These are phyloP conservation scores for Neurospora sp. DNA, from an alignment of 495 filamentous ascomycete genomes.

Conservation along the genomic window DNA sequence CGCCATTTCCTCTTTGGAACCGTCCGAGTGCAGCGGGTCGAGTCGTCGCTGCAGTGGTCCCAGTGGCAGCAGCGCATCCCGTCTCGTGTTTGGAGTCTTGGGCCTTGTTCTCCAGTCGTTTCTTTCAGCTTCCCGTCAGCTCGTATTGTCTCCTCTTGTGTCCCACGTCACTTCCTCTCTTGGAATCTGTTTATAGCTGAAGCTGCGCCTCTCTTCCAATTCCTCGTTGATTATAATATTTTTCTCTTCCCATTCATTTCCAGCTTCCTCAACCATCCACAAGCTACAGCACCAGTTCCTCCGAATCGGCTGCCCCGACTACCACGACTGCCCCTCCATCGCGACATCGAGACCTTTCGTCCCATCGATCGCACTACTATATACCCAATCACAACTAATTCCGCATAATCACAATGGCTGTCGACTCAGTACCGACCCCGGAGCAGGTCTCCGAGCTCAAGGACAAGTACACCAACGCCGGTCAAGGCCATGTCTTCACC, in stretches of 20 bases:
- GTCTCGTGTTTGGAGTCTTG: not conserved
- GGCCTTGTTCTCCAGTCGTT: not conserved
- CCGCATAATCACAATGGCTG: not conserved
- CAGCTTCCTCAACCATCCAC: not conserved
- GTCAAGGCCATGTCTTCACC: constrained; percentile 82
- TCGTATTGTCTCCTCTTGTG: not conserved
- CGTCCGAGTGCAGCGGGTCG: not conserved
- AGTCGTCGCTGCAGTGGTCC: not conserved
- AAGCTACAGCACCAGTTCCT: not conserved
- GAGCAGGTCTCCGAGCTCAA: constrained; percentile 65
- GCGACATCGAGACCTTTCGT: not conserved
- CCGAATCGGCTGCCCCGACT: not conserved
- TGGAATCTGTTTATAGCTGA: not conserved
- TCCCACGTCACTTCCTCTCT: not conserved
- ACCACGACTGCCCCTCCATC: not conserved
- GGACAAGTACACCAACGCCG: constrained; percentile 65
- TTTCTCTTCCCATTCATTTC: not conserved
- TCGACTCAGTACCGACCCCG: constrained; percentile 39
- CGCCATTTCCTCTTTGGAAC: not conserved
- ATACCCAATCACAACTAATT: not conserved
- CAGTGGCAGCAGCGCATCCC: not conserved
- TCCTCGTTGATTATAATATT: not conserved
- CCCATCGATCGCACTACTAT: not conserved
- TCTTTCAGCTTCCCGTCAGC: not conserved
- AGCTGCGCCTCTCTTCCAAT: not conserved